phyloP scores from a whole-genome alignment of 2,329 filamentous ascomycete species.

The Pseudogymnoascus sp. region DNA sequence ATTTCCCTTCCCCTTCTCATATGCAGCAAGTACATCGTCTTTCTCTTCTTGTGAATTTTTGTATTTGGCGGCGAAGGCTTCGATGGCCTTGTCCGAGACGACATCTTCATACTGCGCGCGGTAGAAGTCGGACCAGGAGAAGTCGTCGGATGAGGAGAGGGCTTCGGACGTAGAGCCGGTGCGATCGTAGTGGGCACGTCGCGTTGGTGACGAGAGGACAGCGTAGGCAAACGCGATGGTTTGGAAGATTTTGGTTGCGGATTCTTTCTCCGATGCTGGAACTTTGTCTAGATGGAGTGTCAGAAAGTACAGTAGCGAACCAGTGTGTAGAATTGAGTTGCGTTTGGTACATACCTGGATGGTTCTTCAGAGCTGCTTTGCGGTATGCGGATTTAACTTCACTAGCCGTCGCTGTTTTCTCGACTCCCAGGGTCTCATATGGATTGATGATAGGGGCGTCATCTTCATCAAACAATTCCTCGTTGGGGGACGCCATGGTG shows the following conservation, averaged over 20 bases:
- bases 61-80: conserved; percentile 68
- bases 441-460: conserved; percentile 48
- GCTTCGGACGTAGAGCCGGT: conserved; percentile 85
- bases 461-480: conserved; percentile 22
- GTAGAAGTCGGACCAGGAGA: conserved; percentile 89
- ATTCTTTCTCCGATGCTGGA: conserved; percentile 53
- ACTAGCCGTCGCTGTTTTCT: conserved; percentile 61
- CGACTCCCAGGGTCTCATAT: conserved; percentile 69
- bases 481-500: background rate
- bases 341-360: conserved; percentile 56
- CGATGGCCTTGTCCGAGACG: conserved; percentile 65
- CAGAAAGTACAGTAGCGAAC: background rate
- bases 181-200: conserved; percentile 78
- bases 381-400: conserved; percentile 88
- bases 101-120: conserved; percentile 71
- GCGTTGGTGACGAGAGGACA: conserved; percentile 72
- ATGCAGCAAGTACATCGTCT: conserved; percentile 67
- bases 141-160: conserved; percentile 59
- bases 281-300: conserved; percentile 61
- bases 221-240: conserved; percentile 89
- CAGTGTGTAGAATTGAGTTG: background rate
- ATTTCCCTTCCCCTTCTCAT: conserved; percentile 62
- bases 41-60: conserved; percentile 81
- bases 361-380: conserved; percentile 78
- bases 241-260: conserved; percentile 77